Base-by-base conservation (phyloP, 2,329 filamentous ascomycete species). In the Paracoccidioides brasiliensis region DNA sequence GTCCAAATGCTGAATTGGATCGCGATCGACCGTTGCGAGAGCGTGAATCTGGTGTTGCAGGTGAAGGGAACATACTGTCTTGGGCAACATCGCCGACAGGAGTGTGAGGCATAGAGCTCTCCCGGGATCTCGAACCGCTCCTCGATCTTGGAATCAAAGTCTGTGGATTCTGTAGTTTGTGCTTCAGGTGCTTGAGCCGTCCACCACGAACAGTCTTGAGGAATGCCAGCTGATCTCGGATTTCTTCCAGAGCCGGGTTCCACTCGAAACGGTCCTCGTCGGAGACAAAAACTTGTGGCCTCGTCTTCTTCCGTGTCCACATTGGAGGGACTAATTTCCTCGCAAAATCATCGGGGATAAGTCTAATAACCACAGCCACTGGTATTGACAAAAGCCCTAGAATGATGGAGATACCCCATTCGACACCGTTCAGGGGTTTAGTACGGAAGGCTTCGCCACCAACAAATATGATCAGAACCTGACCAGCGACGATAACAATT, bases 361-460 rank as follows among this genome's bases (percentile, higher is more conserved):
- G 67, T 45, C 81, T 78, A 28, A 83, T 76, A 48, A 83, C 72
- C 15, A 81, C 70, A 48, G 76, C 81, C n/a, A 88, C 72, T 0
- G 84, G 84, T n/a, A 88, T 71, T 0, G 83, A 84, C 10, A 88
- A 65, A 22, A 80, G 72, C 33, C 85, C 85, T 33, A 88, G 77
- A 0, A 87, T 76, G 55, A 88, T 74, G 37, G 83, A 86, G 70
- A 84, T 82, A 5, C 75, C 84, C 85, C 85, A 88, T 59, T 87
- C 81, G 5, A 76, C 69, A 28, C 80, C 82, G n/a, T 78, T 78
- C 55, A 88, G 74, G 0, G 75, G 76, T 6, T 70, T 71, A 1
- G 84, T 82, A 9, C 81, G 79, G 64, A 89, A 87, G 0, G 84
- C 84, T 33, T 76, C 71, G 5, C 84, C 83, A 59, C 85, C 85